A percentile compares a stretch with the other conserved stretches of the same genome.
These are phyloP conservation scores for Endogone sp. DNA, from an alignment of 192 early-diverging fungal genomes.

Conservation along the genomic window DNA sequence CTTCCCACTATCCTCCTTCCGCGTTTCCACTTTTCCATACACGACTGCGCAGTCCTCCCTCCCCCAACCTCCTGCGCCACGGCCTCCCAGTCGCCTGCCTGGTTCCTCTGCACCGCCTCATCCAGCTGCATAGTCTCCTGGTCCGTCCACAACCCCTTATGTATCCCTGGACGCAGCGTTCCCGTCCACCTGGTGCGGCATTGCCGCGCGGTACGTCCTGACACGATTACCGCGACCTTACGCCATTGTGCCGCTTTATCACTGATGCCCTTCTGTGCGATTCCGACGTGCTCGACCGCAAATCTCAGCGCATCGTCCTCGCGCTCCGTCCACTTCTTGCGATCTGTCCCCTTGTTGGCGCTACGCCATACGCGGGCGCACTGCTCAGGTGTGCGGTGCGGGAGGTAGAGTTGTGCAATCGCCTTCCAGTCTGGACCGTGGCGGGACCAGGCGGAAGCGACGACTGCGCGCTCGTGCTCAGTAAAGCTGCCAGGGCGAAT, in stretches of 20 bases:
- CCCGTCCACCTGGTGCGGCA: background rate
- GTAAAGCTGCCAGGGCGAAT: background rate
- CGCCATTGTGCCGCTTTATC: background rate
- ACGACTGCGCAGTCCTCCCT: background rate
- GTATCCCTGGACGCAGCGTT: background rate
- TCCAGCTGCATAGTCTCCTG: background rate
- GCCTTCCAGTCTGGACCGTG: background rate
- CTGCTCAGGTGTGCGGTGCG: background rate
- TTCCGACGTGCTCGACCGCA: background rate
- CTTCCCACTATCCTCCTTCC: slow-evolving; percentile 4
- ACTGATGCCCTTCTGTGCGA: background rate
- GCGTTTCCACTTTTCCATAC: background rate
- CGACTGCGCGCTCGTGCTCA: background rate
- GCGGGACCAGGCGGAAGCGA: background rate
- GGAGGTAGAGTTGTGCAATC: background rate
- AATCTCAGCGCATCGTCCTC: background rate
- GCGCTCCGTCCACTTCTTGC: background rate
- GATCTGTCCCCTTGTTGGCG: background rate
- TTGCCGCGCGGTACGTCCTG: background rate
- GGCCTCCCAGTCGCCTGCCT: background rate
- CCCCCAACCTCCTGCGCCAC: background rate
- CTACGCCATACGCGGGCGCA: background rate
- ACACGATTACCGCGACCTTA: background rate
- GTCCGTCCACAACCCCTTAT: background rate
- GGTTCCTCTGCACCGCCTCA: background rate